Evolutionary conservation across 768 basidiomycete species (phyloP).

Genomic region (Leccinum subtestaceum): DNA sequence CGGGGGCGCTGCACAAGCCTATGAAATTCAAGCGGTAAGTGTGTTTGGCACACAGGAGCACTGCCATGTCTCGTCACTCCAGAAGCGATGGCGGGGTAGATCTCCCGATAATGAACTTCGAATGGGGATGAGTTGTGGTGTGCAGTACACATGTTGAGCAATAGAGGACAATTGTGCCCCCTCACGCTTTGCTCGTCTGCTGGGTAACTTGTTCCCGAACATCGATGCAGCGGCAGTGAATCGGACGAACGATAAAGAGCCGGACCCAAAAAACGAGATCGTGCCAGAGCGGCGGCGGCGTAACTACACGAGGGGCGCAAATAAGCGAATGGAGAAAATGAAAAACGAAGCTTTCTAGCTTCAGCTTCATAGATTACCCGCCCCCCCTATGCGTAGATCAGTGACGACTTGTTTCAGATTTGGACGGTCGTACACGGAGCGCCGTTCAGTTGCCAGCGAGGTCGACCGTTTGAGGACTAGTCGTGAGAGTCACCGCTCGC

Average conservation of each 20-base stretch:
- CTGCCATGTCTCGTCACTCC: background rate
- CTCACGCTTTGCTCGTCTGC: background rate
- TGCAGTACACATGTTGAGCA: background rate
- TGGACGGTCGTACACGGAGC: background rate
- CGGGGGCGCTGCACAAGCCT: background rate
- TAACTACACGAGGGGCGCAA: background rate
- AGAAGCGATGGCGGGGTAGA: background rate
- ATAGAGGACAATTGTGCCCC: background rate
- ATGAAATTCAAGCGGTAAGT: background rate
- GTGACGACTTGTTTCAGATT: background rate
- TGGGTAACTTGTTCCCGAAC: background rate
- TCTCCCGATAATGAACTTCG: background rate
- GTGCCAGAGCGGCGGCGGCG: background rate
- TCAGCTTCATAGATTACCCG: background rate
- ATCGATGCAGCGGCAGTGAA: background rate
- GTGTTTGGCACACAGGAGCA: background rate
- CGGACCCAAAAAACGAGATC: background rate
- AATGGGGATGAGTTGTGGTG: background rate
- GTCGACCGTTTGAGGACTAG: background rate
- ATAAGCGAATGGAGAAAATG: background rate
- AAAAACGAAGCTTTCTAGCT: background rate
- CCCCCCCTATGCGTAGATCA: background rate
- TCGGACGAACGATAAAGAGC: background rate
- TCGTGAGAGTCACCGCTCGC: background rate
- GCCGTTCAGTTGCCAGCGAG: background rate